Percentiles rank a stretch among this genome's conserved stretches.
Conservation (phyloP, 495 filamentous ascomycete species). For the Neurospora pannonica region DNA sequence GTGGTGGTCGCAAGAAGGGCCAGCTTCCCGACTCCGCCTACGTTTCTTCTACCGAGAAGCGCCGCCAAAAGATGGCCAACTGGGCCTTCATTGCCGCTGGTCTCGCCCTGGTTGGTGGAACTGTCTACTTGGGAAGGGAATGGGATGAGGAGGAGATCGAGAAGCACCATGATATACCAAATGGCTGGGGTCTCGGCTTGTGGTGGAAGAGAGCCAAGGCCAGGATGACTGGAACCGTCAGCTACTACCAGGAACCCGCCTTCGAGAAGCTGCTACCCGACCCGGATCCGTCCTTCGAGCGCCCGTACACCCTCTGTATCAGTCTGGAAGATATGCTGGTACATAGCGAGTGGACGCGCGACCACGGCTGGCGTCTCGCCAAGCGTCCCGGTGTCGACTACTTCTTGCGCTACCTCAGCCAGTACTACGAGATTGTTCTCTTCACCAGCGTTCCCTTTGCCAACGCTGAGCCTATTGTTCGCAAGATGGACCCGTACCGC, state of each 20-base stretch:
- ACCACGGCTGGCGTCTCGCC: constrained; percentile 91
- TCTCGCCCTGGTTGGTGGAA: constrained; percentile 19
- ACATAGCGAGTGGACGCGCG: constrained; percentile 85
- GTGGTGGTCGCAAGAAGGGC: constrained; percentile 39
- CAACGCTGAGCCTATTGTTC: constrained; percentile 75
- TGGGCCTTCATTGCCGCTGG: constrained; percentile 42
- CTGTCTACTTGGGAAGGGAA: constrained; percentile 66
- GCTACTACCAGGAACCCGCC: constrained; percentile 92
- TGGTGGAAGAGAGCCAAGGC: constrained; percentile 74
- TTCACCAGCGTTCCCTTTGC: constrained; percentile 80
- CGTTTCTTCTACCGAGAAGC: constrained; percentile 79
- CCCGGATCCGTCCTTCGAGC: constrained; percentile 65
- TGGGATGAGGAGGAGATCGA: constrained; percentile 70
- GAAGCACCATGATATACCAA: constrained; percentile 57
- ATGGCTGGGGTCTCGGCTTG: constrained; percentile 47
- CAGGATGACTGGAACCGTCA: constrained; percentile 59
- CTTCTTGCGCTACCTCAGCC: constrained; percentile 88
- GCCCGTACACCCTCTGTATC: constrained; percentile 88
- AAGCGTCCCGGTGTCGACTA: constrained; percentile 96
- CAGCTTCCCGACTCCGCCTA: constrained; percentile 77
- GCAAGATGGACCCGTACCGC: constrained; percentile 91
- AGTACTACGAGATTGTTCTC: constrained; percentile 95
- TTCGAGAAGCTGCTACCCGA: constrained; percentile 92
- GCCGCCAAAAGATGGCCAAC: constrained; percentile 60
- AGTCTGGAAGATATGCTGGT: constrained; percentile 90